Evolutionary conservation across 495 filamentous ascomycete genomes (phyloP), one percentile per base, ranked within the genome.

Genomic region (Hyaloscypha variabilis): DNA sequence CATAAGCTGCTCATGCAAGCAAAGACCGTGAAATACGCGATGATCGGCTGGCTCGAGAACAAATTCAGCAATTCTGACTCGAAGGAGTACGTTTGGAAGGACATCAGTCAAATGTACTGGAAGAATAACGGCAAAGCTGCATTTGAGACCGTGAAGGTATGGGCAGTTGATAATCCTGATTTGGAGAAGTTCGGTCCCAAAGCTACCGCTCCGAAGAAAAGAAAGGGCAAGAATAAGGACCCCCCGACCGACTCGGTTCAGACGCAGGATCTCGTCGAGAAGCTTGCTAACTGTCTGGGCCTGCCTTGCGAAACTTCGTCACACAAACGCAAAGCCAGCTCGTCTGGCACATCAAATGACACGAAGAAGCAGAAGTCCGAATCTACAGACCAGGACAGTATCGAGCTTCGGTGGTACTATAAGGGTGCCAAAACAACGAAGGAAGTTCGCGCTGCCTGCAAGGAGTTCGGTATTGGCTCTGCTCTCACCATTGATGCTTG

Each of bases 21-120:
- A 2, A 62, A 73, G 56, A 86, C 83, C 0, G 58, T 85, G 31
- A 66, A 72, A 24, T 71, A 80, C 63, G 85, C 83, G 24, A 79
- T 83, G 70, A 31, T 82, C 0, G 69, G 74, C 53, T 88, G 84
- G 84, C 67, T 74, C 4, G 63, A 66, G 19, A 39, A 64, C 8
- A 58, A 68, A 1, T 49, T 50, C 21, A 57, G 21, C n/a, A 36
- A 23, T n/a, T 3, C 31, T 1, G 36, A 29, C 17, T 10, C 25
- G 3, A 52, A 55, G 5, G 56, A 63, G 28, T 26, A 50, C 34
- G 30, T 60, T 25, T 69, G 67, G 67, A 49, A 52, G 26, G 67
- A 69, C 36, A 60, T 66, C 17, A 56, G 26, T 34, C 13, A 66
- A 34, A 31, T 25, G 19, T 66, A 69, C 46, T 69, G 63, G 63